Conservation (phyloP, 83 land plant species). For the Larix sibirica region DNA sequence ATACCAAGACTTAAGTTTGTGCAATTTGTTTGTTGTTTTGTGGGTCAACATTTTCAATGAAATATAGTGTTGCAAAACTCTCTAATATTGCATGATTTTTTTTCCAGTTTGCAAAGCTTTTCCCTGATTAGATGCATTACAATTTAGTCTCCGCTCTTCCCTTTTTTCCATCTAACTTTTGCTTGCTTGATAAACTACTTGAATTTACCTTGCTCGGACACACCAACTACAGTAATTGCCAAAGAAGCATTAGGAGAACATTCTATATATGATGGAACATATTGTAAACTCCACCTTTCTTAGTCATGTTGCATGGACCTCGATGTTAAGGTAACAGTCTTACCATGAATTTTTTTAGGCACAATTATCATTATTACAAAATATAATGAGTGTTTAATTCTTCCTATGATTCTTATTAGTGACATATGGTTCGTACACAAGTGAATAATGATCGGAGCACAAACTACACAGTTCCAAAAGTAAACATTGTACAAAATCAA, state of each 20-base stretch:
- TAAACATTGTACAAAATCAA: conserved; percentile 32
- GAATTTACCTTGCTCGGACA: conserved; percentile 32
- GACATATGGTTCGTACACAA: conserved; percentile 20
- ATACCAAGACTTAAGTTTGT: no score
- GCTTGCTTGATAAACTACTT: neutral
- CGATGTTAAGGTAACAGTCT: conserved; percentile 72
- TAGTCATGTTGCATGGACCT: conserved; percentile 97
- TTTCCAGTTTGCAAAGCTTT: no score
- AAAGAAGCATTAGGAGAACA: conserved; percentile 90
- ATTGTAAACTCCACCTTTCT: conserved; percentile 91
- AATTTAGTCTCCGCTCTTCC: no score
- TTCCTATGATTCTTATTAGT: neutral
- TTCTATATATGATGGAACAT: conserved; percentile 93
- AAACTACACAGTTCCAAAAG: conserved; percentile 68
- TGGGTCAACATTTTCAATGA: no score
- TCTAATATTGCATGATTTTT: no score
- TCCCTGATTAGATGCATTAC: no score
- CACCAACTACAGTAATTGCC: conserved; percentile 81
- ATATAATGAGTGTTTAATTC: neutral
- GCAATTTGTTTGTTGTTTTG: no score
- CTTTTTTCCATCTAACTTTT: no score
- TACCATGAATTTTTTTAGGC: neutral
- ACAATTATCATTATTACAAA: neutral
- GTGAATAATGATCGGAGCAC: conserved; percentile 80
- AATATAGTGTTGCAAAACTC: no score